Evolutionary conservation across 345 rosid species (phyloP).

Genomic region (Mallotus nudiflorus): DNA sequence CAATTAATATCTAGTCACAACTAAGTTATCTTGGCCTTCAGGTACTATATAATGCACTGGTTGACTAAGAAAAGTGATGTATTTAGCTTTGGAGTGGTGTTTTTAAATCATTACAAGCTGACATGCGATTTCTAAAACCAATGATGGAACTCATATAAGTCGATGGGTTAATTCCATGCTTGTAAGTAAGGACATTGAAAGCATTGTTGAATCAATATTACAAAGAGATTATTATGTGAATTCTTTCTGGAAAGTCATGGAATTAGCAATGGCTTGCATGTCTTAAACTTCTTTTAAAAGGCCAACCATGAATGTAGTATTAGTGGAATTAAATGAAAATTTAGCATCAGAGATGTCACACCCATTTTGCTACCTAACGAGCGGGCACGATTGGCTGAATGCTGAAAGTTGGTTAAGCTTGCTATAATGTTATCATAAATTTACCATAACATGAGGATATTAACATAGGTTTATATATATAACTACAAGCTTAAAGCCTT

Average conservation of each 20-base stretch:
- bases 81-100: slow-evolving; percentile 44
- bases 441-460: too few relatives aligned
- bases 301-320: not conserved
- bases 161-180: slow-evolving; percentile 22
- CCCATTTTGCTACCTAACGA: too few relatives aligned
- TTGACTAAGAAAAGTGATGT: slow-evolving; percentile 49
- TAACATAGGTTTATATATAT: too few relatives aligned
- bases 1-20: too few relatives aligned
- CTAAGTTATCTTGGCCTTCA: slow-evolving; percentile 1
- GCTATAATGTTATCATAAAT: too few relatives aligned
- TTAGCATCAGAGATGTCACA: not conserved
- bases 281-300: not conserved
- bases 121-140: slow-evolving; percentile 23
- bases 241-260: not conserved
- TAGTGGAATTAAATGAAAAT: not conserved
- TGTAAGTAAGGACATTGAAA: not conserved
- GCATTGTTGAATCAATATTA: not conserved
- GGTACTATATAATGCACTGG: slow-evolving; percentile 37
- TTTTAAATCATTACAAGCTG: slow-evolving; percentile 42
- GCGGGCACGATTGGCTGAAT: too few relatives aligned
- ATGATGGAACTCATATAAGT: slow-evolving; percentile 9
- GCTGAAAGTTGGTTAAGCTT: too few relatives aligned
- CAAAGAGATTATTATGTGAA: not conserved
- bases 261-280: not conserved
- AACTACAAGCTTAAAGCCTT: too few relatives aligned